A percentile compares a stretch with the other conserved stretches of the same genome.
Conservation (phyloP, 2,329 filamentous ascomycete genomes). For the Sarocladium kiliense region DNA sequence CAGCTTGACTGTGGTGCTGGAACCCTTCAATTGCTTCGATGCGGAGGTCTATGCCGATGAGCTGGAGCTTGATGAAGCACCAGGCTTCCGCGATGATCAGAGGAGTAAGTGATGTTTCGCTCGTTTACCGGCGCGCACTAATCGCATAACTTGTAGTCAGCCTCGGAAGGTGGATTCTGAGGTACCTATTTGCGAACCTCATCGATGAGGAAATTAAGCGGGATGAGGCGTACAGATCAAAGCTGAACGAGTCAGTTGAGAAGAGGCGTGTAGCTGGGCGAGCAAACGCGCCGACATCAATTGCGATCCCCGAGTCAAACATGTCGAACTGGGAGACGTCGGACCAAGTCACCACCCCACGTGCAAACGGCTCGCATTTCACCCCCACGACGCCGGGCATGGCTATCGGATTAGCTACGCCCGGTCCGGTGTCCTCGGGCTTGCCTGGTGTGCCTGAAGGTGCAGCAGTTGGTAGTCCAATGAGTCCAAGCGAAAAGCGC, state of each 20-base stretch:
- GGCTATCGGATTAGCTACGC: slow-evolving; percentile 73
- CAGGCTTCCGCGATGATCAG: slow-evolving; percentile 87
- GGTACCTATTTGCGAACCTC: slow-evolving; percentile 84
- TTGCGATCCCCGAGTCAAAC: slow-evolving; percentile 35
- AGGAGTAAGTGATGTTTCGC: slow-evolving; percentile 60
- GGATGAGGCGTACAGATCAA: slow-evolving; percentile 68
- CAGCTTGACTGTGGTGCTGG: slow-evolving; percentile 81
- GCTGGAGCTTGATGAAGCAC: slow-evolving; percentile 63
- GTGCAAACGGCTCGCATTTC: slow-evolving; percentile 57
- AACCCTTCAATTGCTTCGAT: slow-evolving; percentile 95
- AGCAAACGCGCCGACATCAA: slow-evolving; percentile 55
- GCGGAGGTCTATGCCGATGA: slow-evolving; percentile 97
- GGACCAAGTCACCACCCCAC: slow-evolving; percentile 53
- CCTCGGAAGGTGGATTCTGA: slow-evolving; percentile 90
- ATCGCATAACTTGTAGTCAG: slow-evolving; percentile 59
- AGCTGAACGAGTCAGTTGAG: slow-evolving; percentile 58
- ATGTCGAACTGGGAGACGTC: slow-evolving; percentile 31
- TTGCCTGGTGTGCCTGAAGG: slow-evolving; percentile 46
- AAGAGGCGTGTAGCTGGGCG: slow-evolving; percentile 52
- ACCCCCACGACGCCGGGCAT: slow-evolving; percentile 69
- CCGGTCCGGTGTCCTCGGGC: slow-evolving; percentile 31
- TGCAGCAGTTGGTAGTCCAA: slow-evolving; percentile 32
- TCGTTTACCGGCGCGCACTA: slow-evolving; percentile 13
- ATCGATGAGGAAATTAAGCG: slow-evolving; percentile 86
- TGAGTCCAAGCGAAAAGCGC: slow-evolving; percentile 48